Evolutionary conservation across 495 filamentous ascomycete species (phyloP), one percentile per base, ranked within the genome.

Genomic region (Podospora bellae-mahoneyi): DNA sequence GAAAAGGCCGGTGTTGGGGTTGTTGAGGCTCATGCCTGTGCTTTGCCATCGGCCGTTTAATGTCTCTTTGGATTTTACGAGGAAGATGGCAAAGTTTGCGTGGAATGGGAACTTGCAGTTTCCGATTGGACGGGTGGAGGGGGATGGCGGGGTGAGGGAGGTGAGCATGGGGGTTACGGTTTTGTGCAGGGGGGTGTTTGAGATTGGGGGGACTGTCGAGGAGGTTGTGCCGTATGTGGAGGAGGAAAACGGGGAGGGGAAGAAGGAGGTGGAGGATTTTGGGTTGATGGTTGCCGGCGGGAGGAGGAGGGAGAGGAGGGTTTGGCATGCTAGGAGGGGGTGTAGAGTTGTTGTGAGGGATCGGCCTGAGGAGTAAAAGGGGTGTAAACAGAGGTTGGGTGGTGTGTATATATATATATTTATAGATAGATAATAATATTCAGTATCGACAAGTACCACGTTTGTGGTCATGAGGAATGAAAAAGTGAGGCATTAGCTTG

Each of bases 91-190:
- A 72, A 89, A 72, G 62, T 84, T 97, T 16, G 89, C 90, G 15
- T 94, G 92, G 87, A 94, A 91, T 66, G 94, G 94, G 0, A 87
- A 91, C 65, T 75, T 96, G 63, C 94, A 97, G 77, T 89, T 90
- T 66, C 82, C 84, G 0, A 78, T 97, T 0, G 86, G 87, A 3
- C 74, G 86, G 4, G 72, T 97, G 1, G 75, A 77, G 6, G 84
- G 86, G 0, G 85, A 86, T 3, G 84, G 84, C 2, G 84, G 83
- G 65, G 84, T 76, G 7, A 82, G 80, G 1, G 81, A 85, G 69
- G 80, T 91, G 7, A 78, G 80, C 9, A 81, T 92, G 57, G 90
- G 88, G 0, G 82, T 93, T 27, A 90, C 89, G 48, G 85, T 88
- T 16, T 84, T 96, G 39, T 91, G 91, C 64, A 83, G 88, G 57